These are phyloP conservation scores for Achlya hypogyna DNA, from an alignment of 352 stramenopile species.

Conservation along the genomic window DNA sequence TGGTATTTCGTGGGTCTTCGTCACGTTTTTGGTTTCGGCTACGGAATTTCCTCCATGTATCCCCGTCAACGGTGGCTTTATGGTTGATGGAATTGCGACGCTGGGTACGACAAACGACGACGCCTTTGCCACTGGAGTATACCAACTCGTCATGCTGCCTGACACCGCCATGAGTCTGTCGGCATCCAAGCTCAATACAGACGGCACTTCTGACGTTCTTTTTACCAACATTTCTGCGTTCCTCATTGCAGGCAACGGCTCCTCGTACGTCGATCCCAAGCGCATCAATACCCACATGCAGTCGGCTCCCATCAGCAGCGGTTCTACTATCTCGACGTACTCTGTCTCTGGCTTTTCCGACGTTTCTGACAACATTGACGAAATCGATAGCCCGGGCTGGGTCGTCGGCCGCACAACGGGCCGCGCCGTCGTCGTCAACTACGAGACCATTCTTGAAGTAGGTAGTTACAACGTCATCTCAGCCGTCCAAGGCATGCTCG, in stretches of 20 bases:
- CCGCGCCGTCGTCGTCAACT: not conserved
- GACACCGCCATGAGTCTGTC: not conserved
- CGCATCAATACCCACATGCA: not conserved
- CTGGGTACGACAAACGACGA: not conserved
- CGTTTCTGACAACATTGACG: not conserved
- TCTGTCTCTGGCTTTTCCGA: not conserved
- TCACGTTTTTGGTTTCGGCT: not conserved
- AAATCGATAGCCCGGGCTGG: not conserved
- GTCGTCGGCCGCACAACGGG: not conserved
- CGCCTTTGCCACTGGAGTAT: not conserved
- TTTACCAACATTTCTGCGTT: not conserved
- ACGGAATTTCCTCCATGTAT: not conserved
- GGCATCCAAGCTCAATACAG: not conserved
- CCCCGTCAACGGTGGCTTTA: not conserved
- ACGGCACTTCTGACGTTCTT: not conserved
- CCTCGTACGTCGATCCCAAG: not conserved
- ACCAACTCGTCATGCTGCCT: not conserved
- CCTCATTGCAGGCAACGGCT: not conserved
- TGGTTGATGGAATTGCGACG: not conserved
- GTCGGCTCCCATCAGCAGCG: not conserved
- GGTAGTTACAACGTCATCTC: not conserved
- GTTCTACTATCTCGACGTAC: not conserved
- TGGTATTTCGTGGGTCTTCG: not conserved
- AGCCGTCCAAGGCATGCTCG: not conserved
- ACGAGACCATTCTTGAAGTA: not conserved